Evolutionary conservation across 2,329 filamentous ascomycete species (phyloP), one percentile per base, ranked within the genome.

Genomic region (Orbilia blumenaviensis): DNA sequence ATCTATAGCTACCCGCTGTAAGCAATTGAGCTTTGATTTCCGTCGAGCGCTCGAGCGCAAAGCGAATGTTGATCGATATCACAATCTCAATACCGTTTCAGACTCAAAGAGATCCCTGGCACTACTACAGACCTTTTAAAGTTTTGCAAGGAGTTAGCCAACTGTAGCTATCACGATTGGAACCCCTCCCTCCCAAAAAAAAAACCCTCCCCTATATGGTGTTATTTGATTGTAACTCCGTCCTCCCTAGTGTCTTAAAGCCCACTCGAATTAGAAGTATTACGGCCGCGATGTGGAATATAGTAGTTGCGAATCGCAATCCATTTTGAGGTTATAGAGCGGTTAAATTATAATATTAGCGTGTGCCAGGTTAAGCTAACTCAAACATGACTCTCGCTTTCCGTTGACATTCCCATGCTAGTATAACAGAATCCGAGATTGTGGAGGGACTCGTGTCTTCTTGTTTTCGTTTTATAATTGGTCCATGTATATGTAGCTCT

Each of bases 341-440:
- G 10, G 12, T 41, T 23, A 1, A 27, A 34, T 25, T 29, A 7
- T 3, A 12, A 34, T 16, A 29, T 29, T 42, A 8, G 1, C 6
- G 46, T 29, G 61, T 14, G 61, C 1, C 18, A 8, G 38, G 2
- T 16, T 3, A 27, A 42, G 14, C 29, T 34, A 29, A 38, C 32
- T 14, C 23, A 18, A 54, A 62, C 66, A 50, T 69, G 66, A 69
- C 56, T 69, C 66, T 62, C 46, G 66, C 56, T 44, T 62, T 46
- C 16, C 8, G 42, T 27, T 50, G 10, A 50, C 23, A 50, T 29
- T 50, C 25, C 21, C 16, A 21, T 12, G 27, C 52, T 36, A 41
- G 52, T 10, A 21, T 25, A 12, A 21, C n/a, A 23, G 23, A 41
- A 58, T 50, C 32, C 32, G 9, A n/a, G 29, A 34, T 23, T 36